phyloP scores from a whole-genome alignment of 2,329 filamentous ascomycete genomes.

The Cercospora sp. region DNA sequence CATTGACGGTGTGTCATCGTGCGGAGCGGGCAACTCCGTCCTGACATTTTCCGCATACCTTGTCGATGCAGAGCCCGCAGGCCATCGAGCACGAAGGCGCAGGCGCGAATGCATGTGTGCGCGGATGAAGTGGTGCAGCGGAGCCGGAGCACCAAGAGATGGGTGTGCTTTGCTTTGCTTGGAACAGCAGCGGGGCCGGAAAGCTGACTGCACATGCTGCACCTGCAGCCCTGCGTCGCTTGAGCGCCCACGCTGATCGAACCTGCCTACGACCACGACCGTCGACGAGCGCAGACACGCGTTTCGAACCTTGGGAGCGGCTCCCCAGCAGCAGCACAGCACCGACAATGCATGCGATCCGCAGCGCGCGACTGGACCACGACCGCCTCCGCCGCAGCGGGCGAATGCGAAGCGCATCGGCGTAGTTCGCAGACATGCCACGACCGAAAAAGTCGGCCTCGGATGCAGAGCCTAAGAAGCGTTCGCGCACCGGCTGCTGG shows the following conservation, averaged over 20 bases:
- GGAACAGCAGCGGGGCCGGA: not conserved
- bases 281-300: not conserved
- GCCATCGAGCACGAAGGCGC: not conserved
- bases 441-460: constrained; percentile 62
- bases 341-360: not conserved
- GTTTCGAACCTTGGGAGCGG: not conserved
- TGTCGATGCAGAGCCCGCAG: not conserved
- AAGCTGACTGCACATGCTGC: not conserved
- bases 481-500: constrained; percentile 70
- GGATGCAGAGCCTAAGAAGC: constrained; percentile 64
- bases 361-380: not conserved
- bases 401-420: not conserved
- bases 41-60: not conserved
- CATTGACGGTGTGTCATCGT: not conserved
- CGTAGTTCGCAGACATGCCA: constrained; percentile 53
- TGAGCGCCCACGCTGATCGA: not conserved
- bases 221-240: not conserved
- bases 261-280: not conserved
- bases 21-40: not conserved
- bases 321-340: not conserved
- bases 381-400: not conserved
- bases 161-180: not conserved
- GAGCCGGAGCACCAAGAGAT: not conserved
- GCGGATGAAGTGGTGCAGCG: not conserved
- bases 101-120: not conserved